These are phyloP conservation scores for Kwoniella pini DNA, from an alignment of 768 basidiomycete genomes.

Conservation along the genomic window DNA sequence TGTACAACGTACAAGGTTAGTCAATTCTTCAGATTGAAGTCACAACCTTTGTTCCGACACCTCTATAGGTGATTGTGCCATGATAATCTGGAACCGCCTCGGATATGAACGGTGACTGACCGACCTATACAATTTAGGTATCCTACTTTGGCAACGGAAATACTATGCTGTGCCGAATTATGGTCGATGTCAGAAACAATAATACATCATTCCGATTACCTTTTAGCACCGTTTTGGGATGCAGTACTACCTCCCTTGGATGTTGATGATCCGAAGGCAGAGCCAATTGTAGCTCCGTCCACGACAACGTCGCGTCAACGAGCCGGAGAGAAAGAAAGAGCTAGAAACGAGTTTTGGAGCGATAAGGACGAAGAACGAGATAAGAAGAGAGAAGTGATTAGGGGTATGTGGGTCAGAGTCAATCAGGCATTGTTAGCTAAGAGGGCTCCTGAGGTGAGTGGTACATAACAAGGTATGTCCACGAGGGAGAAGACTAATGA, in stretches of 20 bases:
- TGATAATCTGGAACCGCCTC: no score
- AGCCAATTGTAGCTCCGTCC: not conserved
- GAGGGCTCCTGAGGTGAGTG: constrained; percentile 80
- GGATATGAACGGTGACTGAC: no score
- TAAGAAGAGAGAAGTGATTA: constrained; percentile 69
- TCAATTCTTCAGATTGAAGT: not conserved
- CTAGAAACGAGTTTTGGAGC: constrained; percentile 59
- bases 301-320: constrained; percentile 19
- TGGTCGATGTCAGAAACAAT: constrained; percentile 93
- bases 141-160: constrained; percentile 89
- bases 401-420: constrained; percentile 91
- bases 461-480: constrained; percentile 10
- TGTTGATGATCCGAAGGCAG: constrained; percentile 17
- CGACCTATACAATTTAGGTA: no score
- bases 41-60: no score
- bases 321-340: constrained; percentile 31
- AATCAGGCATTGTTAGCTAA: constrained; percentile 84
- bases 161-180: constrained; percentile 92
- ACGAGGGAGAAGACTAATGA: not conserved
- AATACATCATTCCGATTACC: constrained; percentile 67
- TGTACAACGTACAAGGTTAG: constrained; percentile 34
- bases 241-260: constrained; percentile 56
- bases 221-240: constrained; percentile 90
- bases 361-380: constrained; percentile 76
- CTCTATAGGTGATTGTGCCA: no score